A percentile compares a stretch with the other conserved stretches of the same genome.
Evolutionary conservation across 345 rosid genomes (phyloP).

Genomic region (Leavenworthia alabamica): DNA sequence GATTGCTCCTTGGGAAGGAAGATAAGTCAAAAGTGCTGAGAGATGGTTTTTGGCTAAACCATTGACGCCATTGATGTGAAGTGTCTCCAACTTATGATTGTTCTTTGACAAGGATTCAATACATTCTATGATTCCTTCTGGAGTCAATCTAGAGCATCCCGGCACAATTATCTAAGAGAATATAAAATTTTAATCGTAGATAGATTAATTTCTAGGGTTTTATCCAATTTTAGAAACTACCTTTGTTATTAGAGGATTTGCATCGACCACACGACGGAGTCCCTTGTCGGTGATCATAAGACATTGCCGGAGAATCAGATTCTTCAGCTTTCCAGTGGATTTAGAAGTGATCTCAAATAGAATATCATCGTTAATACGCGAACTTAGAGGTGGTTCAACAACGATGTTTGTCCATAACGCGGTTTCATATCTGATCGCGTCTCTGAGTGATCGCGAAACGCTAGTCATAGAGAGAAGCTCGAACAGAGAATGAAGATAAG

Average conservation of each 20-base stretch:
- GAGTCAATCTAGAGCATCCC: slow-evolving; percentile 58
- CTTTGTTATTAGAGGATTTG: slow-evolving; percentile 57
- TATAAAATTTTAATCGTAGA: neutral
- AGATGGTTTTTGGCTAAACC: slow-evolving; percentile 50
- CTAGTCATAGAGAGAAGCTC: slow-evolving; percentile 52
- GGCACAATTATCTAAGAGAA: slow-evolving; percentile 48
- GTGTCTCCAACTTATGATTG: slow-evolving; percentile 27
- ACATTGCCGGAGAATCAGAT: slow-evolving; percentile 43
- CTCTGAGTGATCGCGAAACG: slow-evolving; percentile 45
- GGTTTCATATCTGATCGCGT: slow-evolving; percentile 43
- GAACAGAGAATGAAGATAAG: slow-evolving; percentile 45
- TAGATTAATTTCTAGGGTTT: neutral
- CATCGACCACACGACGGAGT: slow-evolving; percentile 39
- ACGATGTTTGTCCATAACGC: slow-evolving; percentile 50
- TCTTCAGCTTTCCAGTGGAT: slow-evolving; percentile 47
- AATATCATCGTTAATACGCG: slow-evolving; percentile 43
- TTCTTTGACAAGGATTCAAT: slow-evolving; percentile 40
- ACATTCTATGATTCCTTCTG: slow-evolving; percentile 60
- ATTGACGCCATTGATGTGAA: slow-evolving; percentile 48
- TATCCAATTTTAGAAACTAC: slow-evolving; percentile 22
- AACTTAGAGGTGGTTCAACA: slow-evolving; percentile 40
- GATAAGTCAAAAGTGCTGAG: slow-evolving; percentile 27
- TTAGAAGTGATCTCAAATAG: slow-evolving; percentile 40
- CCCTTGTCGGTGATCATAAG: slow-evolving; percentile 51
- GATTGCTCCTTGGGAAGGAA: slow-evolving; percentile 18